These are phyloP conservation scores for Lactifluus volemus DNA, from an alignment of 768 basidiomycete genomes.

Conservation along the genomic window DNA sequence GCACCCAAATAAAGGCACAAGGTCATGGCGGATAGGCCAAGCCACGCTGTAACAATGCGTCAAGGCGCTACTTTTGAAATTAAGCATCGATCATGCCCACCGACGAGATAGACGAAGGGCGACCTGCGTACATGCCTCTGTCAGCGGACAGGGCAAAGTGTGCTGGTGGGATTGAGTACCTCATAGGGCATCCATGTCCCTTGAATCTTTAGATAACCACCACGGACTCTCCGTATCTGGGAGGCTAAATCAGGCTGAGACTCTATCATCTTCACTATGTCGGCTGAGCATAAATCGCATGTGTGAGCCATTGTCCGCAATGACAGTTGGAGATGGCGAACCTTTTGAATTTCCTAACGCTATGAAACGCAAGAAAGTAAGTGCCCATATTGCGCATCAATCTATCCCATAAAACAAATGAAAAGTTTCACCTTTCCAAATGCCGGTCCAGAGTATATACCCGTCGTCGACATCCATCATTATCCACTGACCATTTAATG, in stretches of 20 bases:
- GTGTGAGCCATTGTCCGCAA: slow-evolving; percentile 1
- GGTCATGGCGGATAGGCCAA: slow-evolving; percentile 79
- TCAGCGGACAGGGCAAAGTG: slow-evolving; percentile 5
- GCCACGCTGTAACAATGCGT: slow-evolving; percentile 53
- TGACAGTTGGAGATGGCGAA: slow-evolving; percentile 22
- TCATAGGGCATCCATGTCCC: slow-evolving; percentile 94
- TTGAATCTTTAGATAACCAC: slow-evolving; percentile 86
- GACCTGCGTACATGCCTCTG: slow-evolving; percentile 37
- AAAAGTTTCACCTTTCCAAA: slow-evolving; percentile 71
- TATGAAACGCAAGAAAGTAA: slow-evolving; percentile 23
- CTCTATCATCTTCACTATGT: slow-evolving; percentile 90
- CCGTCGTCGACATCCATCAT: slow-evolving; percentile 96
- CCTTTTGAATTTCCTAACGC: slow-evolving; percentile 88
- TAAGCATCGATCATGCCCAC: slow-evolving; percentile 32
- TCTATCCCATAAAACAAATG: not conserved
- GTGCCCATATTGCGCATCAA: no score
- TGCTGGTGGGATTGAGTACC: slow-evolving; percentile 31
- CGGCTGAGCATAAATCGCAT: slow-evolving; percentile 40
- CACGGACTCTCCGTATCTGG: slow-evolving; percentile 75
- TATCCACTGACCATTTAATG: slow-evolving; percentile 84
- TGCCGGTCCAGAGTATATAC: slow-evolving; percentile 87
- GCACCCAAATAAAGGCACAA: slow-evolving; percentile 84
- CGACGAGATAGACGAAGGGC: slow-evolving; percentile 72
- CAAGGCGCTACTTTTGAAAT: slow-evolving; percentile 1
- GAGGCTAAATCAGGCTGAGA: slow-evolving; percentile 81